Evolutionary conservation across 345 rosid genomes (phyloP).

Genomic region (Dimocarpus longan): DNA sequence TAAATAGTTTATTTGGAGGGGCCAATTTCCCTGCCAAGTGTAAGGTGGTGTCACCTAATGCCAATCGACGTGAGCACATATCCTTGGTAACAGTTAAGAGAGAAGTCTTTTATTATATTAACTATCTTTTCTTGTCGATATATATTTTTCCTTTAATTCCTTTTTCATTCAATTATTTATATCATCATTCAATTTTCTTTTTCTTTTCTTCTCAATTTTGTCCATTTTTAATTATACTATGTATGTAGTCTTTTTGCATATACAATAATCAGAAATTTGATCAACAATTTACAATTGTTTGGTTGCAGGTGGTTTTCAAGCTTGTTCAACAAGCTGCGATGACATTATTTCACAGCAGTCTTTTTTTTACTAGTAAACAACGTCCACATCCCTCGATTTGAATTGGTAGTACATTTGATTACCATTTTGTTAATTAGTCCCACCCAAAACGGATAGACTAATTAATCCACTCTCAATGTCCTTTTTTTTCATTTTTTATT

Average conservation of each 20-base stretch:
- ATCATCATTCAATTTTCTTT: no score
- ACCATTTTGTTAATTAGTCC: background rate
- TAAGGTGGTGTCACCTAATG: background rate
- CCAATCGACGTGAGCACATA: background rate
- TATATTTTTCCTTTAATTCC: no score
- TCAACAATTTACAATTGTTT: background rate
- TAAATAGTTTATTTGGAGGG: background rate
- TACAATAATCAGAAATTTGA: background rate
- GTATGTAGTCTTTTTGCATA: background rate
- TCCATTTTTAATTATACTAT: background rate
- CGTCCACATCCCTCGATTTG: slow-evolving; percentile 24
- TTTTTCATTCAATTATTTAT: no score
- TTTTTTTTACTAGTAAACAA: background rate
- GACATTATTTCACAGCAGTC: slow-evolving; percentile 29
- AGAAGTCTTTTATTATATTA: background rate
- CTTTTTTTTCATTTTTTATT: no score
- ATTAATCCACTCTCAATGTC: no score
- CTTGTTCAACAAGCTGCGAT: slow-evolving; percentile 14
- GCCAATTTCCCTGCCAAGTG: background rate
- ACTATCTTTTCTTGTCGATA: slow-evolving; percentile 15
- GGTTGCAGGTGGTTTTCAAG: slow-evolving; percentile 35
- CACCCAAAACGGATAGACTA: no score
- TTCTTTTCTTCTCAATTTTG: background rate
- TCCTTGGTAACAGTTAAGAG: accelerated
- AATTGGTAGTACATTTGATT: slow-evolving; percentile 16